Base-by-base conservation (phyloP, 2,329 filamentous ascomycete genomes). In the Ascocoryne sarcoides region DNA sequence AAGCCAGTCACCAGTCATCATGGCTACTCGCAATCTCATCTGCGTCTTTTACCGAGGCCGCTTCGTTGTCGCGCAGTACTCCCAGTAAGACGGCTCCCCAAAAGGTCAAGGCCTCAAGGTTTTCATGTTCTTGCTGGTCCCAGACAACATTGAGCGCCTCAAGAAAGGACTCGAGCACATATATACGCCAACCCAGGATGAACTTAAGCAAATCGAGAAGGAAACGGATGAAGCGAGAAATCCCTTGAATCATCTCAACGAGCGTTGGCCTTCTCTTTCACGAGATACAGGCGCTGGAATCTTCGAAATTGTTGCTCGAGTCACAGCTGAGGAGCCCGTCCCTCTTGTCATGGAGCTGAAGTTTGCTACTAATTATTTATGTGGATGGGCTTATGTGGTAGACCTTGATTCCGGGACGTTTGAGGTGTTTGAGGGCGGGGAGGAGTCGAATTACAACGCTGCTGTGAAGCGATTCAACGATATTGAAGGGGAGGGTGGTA, bases 21-120 rank as follows among this genome's bases (percentile, higher is more conserved):
- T 31, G 29, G 5, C 5, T 15, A 31, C 29, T 31, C 12, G 5
- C 29, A 31, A 15, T 31, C 29, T 31, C 29, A 31, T n/a, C 29
- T 31, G 29, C 29, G 29, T 31, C 29, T 31, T 31, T 15, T 31
- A 31, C 29, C n/a, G 16, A 31, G 29, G 29, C 29, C 29, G 29
- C 12, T 31, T 31, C 16, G 29, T 31, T 31, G 12, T 31, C 29
- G 29, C 29, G 29, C 29, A 31, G 29, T 31, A 31, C 12, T 12
- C 29, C 29, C 29, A 31, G 12, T 31, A 15, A 15, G 29, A 31
- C 12, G 29, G 29, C 29, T 31, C n/a, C 16, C 29, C 29, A 31
- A 15, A 31, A 31, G 29, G 29, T 15, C 29, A 31, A 31, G 29
- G 29, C 29, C 12, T 31, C 29, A 31, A 31, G 29, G 29, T 5